phyloP scores from a whole-genome alignment of 441 rosid species.

The Brassica balearica region DNA sequence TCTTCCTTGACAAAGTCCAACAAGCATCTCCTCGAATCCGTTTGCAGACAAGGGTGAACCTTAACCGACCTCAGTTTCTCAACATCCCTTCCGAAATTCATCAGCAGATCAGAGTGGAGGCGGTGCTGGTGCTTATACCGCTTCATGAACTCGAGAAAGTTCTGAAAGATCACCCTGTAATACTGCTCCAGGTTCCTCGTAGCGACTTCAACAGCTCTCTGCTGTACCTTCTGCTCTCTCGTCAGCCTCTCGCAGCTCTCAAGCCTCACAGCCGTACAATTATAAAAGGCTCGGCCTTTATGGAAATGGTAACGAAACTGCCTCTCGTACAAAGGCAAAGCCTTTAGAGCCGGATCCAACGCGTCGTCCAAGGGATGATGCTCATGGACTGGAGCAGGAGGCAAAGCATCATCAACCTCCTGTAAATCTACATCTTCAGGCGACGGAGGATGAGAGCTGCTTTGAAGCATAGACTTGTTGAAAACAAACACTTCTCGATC shows the following conservation, averaged over 20 bases:
- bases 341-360: conserved; percentile 92
- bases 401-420: conserved; percentile 63
- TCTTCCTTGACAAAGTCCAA: conserved; percentile 95
- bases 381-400: conserved; percentile 54
- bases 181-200: conserved; percentile 83
- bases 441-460: conserved; percentile 65
- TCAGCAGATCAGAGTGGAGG: conserved; percentile 75
- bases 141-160: conserved; percentile 85
- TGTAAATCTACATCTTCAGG: conserved; percentile 62
- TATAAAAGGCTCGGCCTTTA: conserved; percentile 64
- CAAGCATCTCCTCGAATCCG: conserved; percentile 60
- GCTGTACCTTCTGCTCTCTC: conserved; percentile 89
- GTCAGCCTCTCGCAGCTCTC: conserved; percentile 72
- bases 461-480: conserved; percentile 79
- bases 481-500: conserved; percentile 80
- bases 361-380: conserved; percentile 91
- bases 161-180: conserved; percentile 79
- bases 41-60: conserved; percentile 85
- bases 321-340: conserved; percentile 90
- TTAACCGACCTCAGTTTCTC: conserved; percentile 78
- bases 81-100: conserved; percentile 74
- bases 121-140: conserved; percentile 78
- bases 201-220: conserved; percentile 85
- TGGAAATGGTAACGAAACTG: conserved; percentile 82
- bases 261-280: conserved; percentile 58